Conservation (phyloP, 257 asterid species). For the Mentha longifolia region DNA sequence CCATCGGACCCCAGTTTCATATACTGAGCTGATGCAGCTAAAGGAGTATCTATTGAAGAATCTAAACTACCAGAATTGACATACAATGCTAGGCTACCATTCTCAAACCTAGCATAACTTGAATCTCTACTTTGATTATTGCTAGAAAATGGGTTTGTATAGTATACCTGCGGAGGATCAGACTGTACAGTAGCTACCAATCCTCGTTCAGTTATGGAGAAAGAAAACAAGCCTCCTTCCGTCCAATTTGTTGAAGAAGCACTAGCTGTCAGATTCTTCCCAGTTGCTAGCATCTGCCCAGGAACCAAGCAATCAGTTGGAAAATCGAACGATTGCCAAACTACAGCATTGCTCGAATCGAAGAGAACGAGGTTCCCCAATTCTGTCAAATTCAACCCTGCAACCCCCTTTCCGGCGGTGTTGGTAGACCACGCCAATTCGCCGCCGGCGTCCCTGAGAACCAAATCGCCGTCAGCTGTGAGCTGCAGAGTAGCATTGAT, state of each 20-base stretch:
- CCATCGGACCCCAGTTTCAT: conserved; percentile 48
- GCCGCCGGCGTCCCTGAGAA: neutral
- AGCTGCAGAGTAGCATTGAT: conserved; percentile 2
- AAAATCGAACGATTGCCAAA: conserved; percentile 2
- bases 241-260: conserved; percentile 14
- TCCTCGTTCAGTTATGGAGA: neutral
- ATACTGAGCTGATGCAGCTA: conserved; percentile 42
- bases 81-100: conserved; percentile 44
- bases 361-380: conserved; percentile 1
- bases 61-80: conserved; percentile 21
- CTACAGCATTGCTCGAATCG: neutral
- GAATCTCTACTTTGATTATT: neutral
- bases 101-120: conserved; percentile 41
- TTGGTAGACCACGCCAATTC: conserved; percentile 6
- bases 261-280: neutral
- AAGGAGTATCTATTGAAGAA: neutral
- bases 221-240: neutral
- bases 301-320: conserved; percentile 13
- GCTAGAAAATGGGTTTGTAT: neutral
- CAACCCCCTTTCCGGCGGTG: neutral
- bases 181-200: neutral
- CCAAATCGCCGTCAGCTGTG: neutral
- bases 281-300: neutral
- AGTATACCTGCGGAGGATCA: conserved; percentile 15
- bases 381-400: neutral